These are phyloP conservation scores for Ophiostoma himal-ulmi DNA, from an alignment of 2,329 filamentous ascomycete genomes.

Conservation along the genomic window DNA sequence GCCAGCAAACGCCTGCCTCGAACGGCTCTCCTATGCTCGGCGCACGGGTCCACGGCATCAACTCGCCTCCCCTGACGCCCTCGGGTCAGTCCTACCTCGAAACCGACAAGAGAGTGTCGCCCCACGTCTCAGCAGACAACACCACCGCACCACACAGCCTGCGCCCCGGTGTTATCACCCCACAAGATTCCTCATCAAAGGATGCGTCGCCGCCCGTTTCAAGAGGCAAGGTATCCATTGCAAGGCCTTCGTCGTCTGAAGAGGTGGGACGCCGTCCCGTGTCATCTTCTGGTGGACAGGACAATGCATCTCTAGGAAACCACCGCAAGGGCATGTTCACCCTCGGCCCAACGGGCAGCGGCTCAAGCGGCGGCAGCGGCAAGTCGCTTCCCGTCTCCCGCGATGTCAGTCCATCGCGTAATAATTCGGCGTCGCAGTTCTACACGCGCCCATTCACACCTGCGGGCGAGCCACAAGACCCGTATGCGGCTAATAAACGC, in stretches of 20 bases:
- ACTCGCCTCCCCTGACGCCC: constrained; percentile 85
- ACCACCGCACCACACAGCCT: constrained; percentile 25
- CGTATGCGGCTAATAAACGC: constrained; percentile 77
- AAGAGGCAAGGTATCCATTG: constrained; percentile 28
- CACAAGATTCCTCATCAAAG: constrained; percentile 61
- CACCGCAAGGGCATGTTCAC: constrained; percentile 54
- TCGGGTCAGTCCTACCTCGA: constrained; percentile 58
- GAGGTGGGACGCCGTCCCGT: constrained; percentile 40
- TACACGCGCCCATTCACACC: constrained; percentile 74
- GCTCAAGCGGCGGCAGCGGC: constrained; percentile 34
- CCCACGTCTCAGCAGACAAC: constrained; percentile 13
- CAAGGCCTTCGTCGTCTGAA: constrained; percentile 35
- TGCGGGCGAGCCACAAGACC: constrained; percentile 72
- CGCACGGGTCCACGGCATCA: constrained; percentile 63
- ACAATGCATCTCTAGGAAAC: constrained; percentile 27
- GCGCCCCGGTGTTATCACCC: constrained; percentile 49
- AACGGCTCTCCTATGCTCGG: constrained; percentile 61
- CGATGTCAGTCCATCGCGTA: constrained; percentile 59
- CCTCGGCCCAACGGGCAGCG: constrained; percentile 35
- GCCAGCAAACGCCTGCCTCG: constrained; percentile 60
- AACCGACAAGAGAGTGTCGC: constrained; percentile 30
- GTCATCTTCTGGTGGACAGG: constrained; percentile 33
- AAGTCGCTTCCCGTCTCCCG: constrained; percentile 54
- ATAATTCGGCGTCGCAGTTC: constrained; percentile 52
- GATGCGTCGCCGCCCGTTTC: constrained; percentile 42